phyloP scores from a whole-genome alignment of 179 eudicot species.

The Patellifolia procumbens region DNA sequence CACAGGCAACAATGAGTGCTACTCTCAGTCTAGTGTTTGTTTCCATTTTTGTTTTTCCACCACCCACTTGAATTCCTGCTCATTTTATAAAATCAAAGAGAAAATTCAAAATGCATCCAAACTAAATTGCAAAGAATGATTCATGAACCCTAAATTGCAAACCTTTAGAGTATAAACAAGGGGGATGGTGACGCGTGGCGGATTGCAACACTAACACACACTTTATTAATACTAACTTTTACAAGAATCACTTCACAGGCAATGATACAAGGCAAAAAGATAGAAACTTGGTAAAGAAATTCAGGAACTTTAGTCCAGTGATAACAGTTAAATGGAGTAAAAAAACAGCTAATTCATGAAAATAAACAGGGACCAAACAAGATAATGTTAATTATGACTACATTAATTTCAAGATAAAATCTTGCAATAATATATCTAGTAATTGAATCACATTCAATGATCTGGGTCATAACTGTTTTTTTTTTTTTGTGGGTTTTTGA shows the following conservation, averaged over 20 bases:
- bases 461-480: constrained; percentile 19
- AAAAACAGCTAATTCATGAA: constrained; percentile 21
- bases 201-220: no score
- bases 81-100: constrained; percentile 26
- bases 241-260: constrained; percentile 18
- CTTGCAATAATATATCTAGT: constrained; percentile 8
- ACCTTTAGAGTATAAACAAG: not conserved
- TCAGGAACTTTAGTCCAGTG: constrained; percentile 7
- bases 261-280: not conserved
- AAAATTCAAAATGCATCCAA: constrained; percentile 4
- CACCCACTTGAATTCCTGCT: constrained; percentile 44
- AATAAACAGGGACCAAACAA: constrained; percentile 10
- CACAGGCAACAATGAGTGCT: constrained; percentile 64
- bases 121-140: not conserved
- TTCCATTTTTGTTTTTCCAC: constrained; percentile 43
- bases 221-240: no score
- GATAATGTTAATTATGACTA: constrained; percentile 22
- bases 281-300: constrained; percentile 24
- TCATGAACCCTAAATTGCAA: constrained; percentile 6
- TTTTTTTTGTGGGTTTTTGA: not conserved
- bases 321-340: not conserved
- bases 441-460: constrained; percentile 29
- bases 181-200: no score
- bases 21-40: constrained; percentile 50
- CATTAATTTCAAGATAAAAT: constrained; percentile 28